These are phyloP conservation scores for Chytriomyces sp. DNA, from an alignment of 192 early-diverging fungal species.

Conservation along the genomic window DNA sequence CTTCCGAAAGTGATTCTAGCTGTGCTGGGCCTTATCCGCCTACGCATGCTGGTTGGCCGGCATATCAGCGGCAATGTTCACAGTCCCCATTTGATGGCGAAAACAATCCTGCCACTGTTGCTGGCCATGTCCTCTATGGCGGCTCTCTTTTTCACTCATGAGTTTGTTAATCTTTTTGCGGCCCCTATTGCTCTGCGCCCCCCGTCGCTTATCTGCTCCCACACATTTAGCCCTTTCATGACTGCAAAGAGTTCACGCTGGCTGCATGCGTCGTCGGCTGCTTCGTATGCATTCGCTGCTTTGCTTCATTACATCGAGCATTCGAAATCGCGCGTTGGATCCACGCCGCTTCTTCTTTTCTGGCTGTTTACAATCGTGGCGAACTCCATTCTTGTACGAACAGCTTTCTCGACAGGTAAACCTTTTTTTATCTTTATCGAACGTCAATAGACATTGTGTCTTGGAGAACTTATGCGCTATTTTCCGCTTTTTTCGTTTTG, in stretches of 20 bases:
- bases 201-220: no score
- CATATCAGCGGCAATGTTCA: not conserved
- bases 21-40: not conserved
- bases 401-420: conserved; percentile 41
- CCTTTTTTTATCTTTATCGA: conserved; percentile 17
- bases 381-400: conserved; percentile 47
- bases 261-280: not conserved
- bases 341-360: conserved; percentile 62
- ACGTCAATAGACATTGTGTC: not conserved
- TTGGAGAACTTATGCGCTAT: conserved; percentile 24
- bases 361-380: conserved; percentile 49
- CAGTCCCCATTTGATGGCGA: no score
- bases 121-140: no score
- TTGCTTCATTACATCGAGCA: conserved; percentile 57
- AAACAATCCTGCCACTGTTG: no score
- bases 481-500: conserved; percentile 25
- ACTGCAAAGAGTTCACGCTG: no score
- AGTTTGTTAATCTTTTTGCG: no score
- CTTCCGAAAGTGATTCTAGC: not conserved
- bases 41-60: conserved; percentile 1
- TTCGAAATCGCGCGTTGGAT: conserved; percentile 46
- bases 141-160: no score
- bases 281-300: conserved; percentile 42
- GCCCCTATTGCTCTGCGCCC: no score
- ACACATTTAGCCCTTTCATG: no score